phyloP scores from a whole-genome alignment of 176 grass and related monocot species.

The Elymus sibiricus region DNA sequence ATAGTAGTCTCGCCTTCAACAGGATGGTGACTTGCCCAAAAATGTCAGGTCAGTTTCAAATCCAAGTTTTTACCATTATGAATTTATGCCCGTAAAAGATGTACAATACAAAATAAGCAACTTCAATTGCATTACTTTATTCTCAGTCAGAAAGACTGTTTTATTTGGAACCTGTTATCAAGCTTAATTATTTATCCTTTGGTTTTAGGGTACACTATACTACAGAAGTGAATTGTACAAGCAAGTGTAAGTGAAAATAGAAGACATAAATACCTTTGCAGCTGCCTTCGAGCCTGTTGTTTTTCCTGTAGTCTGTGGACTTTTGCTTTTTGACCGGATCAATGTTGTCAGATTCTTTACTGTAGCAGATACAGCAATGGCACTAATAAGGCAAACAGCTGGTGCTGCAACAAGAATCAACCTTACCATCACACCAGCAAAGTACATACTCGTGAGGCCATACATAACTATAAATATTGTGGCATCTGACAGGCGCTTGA shows the following conservation, averaged over 20 bases:
- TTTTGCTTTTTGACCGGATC: constrained; percentile 69
- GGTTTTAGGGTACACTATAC: background rate
- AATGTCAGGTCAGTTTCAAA: background rate
- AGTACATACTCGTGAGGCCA: constrained; percentile 99
- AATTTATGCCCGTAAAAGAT: background rate
- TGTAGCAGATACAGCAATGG: constrained; percentile 89
- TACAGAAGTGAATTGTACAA: background rate
- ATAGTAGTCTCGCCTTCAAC: background rate
- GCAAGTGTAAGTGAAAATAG: background rate
- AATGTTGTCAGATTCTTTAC: constrained; percentile 91
- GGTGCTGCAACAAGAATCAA: constrained; percentile 96
- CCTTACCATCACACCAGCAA: constrained; percentile 97
- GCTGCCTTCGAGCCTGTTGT: constrained; percentile 72
- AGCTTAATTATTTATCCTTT: background rate
- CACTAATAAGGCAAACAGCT: constrained; percentile 93
- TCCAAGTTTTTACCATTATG: background rate
- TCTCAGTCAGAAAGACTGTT: background rate
- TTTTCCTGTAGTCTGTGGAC: constrained; percentile 58
- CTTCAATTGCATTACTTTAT: background rate
- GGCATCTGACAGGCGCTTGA: constrained; percentile 89
- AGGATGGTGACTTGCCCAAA: background rate
- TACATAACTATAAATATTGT: constrained; percentile 98
- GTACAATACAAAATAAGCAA: background rate
- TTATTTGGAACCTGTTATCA: background rate
- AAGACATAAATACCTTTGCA: constrained; percentile 62